Evolutionary conservation across 495 filamentous ascomycete species (phyloP).

Genomic region (Filosporella fistucella): DNA sequence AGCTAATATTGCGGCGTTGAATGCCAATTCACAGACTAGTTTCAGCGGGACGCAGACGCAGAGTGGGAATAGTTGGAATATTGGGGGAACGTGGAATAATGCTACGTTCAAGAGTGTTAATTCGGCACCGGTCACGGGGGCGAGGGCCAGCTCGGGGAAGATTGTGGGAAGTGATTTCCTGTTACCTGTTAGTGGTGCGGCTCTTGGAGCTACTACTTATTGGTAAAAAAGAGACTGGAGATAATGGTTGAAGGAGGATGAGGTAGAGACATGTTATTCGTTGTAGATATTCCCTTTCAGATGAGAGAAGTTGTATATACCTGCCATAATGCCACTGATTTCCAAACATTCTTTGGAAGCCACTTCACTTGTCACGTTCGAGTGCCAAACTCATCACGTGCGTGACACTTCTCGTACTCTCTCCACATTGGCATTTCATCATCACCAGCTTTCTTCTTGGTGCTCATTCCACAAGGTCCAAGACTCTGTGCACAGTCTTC

Average conservation of each 20-base stretch:
- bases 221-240: no score
- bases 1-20: slow-evolving; percentile 23
- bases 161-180: slow-evolving; percentile 21
- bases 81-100: slow-evolving; percentile 23
- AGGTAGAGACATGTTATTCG: no score
- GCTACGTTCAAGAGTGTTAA: slow-evolving; percentile 23
- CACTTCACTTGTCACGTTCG: no score
- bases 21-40: slow-evolving; percentile 7
- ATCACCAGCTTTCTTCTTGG: background rate
- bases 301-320: background rate
- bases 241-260: background rate
- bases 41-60: slow-evolving; percentile 8
- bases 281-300: no score
- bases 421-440: background rate
- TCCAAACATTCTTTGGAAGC: background rate
- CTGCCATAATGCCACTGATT: background rate
- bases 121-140: slow-evolving; percentile 13
- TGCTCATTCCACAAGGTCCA: background rate
- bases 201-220: slow-evolving; percentile 24
- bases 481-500: no score
- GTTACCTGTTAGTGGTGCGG: slow-evolving; percentile 16
- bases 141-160: slow-evolving; percentile 20
- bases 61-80: slow-evolving; percentile 27
- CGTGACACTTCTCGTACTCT: no score
- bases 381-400: no score